A percentile compares a stretch with the other conserved stretches of the same genome.
Evolutionary conservation across 2,329 filamentous ascomycete genomes (phyloP).

Genomic region (Neopestalotiopsis rosae): DNA sequence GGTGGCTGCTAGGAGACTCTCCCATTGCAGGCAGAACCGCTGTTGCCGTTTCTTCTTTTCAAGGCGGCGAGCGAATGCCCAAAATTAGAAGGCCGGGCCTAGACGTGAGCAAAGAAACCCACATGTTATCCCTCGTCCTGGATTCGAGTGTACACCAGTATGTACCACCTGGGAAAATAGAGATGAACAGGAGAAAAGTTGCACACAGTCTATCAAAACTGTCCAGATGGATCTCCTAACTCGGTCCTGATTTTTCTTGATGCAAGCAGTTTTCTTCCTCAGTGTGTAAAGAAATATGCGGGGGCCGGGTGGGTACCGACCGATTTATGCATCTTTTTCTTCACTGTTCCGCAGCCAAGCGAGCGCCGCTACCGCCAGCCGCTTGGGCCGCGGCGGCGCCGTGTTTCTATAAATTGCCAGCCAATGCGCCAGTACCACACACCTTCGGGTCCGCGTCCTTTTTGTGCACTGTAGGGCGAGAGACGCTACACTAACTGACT

Average conservation of each 20-base stretch:
- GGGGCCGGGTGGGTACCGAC: background rate
- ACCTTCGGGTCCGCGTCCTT: background rate
- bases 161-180: background rate
- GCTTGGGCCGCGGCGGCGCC: background rate
- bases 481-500: background rate
- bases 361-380: background rate
- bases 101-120: background rate
- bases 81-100: slow-evolving; percentile 1
- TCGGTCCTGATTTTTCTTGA: background rate
- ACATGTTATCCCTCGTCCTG: background rate
- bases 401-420: slow-evolving; percentile 2
- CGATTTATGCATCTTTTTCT: background rate
- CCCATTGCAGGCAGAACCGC: background rate
- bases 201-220: background rate
- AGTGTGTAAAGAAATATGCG: background rate
- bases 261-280: no score
- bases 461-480: background rate
- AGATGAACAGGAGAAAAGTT: background rate
- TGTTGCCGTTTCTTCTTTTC: background rate
- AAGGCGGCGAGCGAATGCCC: background rate
- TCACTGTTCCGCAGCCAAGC: background rate
- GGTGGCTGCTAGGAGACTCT: background rate
- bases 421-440: background rate
- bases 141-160: background rate
- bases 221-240: background rate